Evolutionary conservation across 2,329 filamentous ascomycete species (phyloP), one percentile per base, ranked within the genome.

Genomic region (Ascochyta viciae-villosae): DNA sequence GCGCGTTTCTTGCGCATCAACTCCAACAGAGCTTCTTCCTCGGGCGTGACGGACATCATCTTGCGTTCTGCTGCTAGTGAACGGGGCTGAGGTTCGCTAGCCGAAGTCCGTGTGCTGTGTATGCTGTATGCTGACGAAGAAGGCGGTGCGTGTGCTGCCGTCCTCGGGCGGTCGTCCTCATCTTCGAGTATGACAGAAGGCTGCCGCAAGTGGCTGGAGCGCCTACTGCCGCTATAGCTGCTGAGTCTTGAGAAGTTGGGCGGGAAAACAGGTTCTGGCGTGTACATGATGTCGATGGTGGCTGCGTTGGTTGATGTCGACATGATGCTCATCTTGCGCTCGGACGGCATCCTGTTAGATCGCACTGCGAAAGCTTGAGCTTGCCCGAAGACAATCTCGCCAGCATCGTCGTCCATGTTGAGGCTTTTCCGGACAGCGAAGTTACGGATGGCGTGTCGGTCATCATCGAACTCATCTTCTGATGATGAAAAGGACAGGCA

Each of bases 1-100:
- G 79, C 78, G 40, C 80, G 75, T 62, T 81, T 82, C 53, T 76
- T 74, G 7, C 80, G 77, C 78, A 82, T 81, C 67, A 82, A 69
- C 50, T 81, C 80, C 33, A 82, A 60, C 13, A 82, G 63, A 23
- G 78, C 77, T 65, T 81, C 80, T 62, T 82, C 80, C 63, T 82
- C 80, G 50, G 79, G 74, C 1, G 80, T 81, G 15, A 82, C 80
- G 27, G 78, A 77, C 76, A 82, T 81, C 27, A 76, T 63, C 54
- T 76, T 77, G 35, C 68, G 73, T 24, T 64, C 58, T 65, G 58
- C 66, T 63, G 58, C 67, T 57, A 54, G 66, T 26, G 56, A 63
- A 12, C 64, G 63, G 7, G 72, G 62, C 37, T 74, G 71, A 8
- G 74, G 70, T 43, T 75, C 74, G 49, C 73, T 75, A 9, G 57